These are phyloP conservation scores for Castanea crenata DNA, from an alignment of 306 rosid genomes.

Conservation along the genomic window DNA sequence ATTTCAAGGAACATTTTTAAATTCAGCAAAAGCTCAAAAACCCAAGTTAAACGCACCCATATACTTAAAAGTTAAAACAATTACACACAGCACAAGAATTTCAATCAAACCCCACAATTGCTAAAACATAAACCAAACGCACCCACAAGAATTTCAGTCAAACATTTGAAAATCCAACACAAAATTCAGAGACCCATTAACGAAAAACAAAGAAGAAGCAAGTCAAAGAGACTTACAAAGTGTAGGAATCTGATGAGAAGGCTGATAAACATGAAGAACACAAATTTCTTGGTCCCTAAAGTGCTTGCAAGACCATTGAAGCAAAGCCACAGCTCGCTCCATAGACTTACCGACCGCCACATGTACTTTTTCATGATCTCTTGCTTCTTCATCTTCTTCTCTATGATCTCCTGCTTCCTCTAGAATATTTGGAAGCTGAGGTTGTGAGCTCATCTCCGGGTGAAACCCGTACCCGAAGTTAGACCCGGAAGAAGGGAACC, in stretches of 20 bases:
- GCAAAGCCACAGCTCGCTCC: constrained; percentile 52
- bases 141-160: neutral
- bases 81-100: neutral
- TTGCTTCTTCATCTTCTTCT: constrained; percentile 24
- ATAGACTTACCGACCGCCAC: constrained; percentile 73
- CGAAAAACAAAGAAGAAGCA: neutral
- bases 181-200: neutral
- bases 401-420: constrained; percentile 23
- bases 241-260: constrained; percentile 74
- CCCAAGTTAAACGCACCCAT: neutral
- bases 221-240: constrained; percentile 41
- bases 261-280: constrained; percentile 67
- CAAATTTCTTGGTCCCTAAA: constrained; percentile 46
- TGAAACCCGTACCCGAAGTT: constrained; percentile 24
- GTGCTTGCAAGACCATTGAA: constrained; percentile 55
- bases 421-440: constrained; percentile 29
- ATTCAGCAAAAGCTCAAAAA: neutral
- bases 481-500: constrained; percentile 37
- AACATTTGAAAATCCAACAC: neutral
- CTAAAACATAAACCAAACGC: neutral
- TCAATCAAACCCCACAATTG: neutral
- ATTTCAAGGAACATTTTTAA: neutral
- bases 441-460: constrained; percentile 20
- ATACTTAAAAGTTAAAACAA: neutral
- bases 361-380: constrained; percentile 30